Conservation (phyloP, 2,329 filamentous ascomycete genomes). For the Ceratocystis diversiconidia region DNA sequence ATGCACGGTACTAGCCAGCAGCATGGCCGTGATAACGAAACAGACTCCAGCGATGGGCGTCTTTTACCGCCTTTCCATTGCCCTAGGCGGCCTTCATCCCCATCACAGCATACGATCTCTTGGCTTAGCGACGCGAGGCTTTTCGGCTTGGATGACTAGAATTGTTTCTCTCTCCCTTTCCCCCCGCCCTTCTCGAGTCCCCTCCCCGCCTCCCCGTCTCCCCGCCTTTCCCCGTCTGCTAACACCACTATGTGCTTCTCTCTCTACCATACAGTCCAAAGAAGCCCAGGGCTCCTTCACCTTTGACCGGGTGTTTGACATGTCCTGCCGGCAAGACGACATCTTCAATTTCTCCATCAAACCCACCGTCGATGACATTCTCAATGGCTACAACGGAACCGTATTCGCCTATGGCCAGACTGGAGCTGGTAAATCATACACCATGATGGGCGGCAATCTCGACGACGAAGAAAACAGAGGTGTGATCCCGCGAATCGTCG, state of each 20-base stretch:
- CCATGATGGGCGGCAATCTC: conserved; percentile 73
- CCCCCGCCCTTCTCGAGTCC: neutral
- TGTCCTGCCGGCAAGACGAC: conserved; percentile 76
- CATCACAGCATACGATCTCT: neutral
- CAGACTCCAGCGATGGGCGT: neutral
- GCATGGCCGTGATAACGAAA: neutral
- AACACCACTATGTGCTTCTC: conserved; percentile 18
- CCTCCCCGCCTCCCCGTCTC: neutral
- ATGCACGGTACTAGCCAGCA: neutral
- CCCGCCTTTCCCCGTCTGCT: conserved; percentile 20
- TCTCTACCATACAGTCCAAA: conserved; percentile 44
- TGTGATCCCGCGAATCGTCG: conserved; percentile 91
- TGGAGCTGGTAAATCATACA: conserved; percentile 95
- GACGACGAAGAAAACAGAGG: conserved; percentile 77
- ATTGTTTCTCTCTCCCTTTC: neutral
- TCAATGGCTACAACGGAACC: conserved; percentile 98
- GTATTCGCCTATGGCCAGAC: conserved; percentile 98
- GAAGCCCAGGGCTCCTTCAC: conserved; percentile 80
- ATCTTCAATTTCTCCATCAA: conserved; percentile 98
- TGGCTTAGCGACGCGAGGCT: neutral
- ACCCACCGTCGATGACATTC: conserved; percentile 89
- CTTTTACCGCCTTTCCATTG: conserved; percentile 1
- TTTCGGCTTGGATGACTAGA: neutral
- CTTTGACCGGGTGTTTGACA: conserved; percentile 95
- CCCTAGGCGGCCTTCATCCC: neutral